Evolutionary conservation across 148 eudicot species (phyloP), one percentile per base, ranked within the genome.

Genomic region (Tetragonia tetragonoides): DNA sequence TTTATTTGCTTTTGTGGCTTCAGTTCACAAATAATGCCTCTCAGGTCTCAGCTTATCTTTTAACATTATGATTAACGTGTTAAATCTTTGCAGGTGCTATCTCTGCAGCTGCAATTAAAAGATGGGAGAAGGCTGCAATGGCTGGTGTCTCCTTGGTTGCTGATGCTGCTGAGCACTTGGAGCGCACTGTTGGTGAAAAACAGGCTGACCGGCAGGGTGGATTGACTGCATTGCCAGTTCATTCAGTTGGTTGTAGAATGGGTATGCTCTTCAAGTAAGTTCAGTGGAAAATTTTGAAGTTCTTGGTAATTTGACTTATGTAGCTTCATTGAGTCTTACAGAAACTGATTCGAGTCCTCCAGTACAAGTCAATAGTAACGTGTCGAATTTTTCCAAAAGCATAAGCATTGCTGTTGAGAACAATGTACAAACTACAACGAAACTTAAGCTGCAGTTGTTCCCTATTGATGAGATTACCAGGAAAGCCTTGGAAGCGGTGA

Each of bases 61-160:
- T 6, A 46, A 46, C 49, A 46, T 28, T 46, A 46, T 46, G 49
- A 5, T 46, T 46, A 5, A 46, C 49, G 10, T 5, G 49, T 46
- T 46, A 62, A 40, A 38, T 73, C 77, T 38, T 68, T 76, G 75
- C 81, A 85, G 92, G 87, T 80, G 70, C 72, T 75, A 78, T 80
- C 66, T 88, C 97, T 60, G 83, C 90, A 51, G 90, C 92, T 85
- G 93, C 95, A 68, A 82, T 86, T 65, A 93, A 89, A 87, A 90
- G 87, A 83, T 93, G 98, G 99, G 98, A 96, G 74, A 91, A 93
- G 88, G 99, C 97, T 72, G 99, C 98, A 69, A 96, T 89, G 80
- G 99, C 97, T 85, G 99, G 99, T 68, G 93, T 96, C 75, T 93
- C 98, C 65, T 85, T 96, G 88, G 99, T 96, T 75, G 99, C 99